Conservation (phyloP, 2,329 filamentous ascomycete species). For the Hypoxylon sp. region DNA sequence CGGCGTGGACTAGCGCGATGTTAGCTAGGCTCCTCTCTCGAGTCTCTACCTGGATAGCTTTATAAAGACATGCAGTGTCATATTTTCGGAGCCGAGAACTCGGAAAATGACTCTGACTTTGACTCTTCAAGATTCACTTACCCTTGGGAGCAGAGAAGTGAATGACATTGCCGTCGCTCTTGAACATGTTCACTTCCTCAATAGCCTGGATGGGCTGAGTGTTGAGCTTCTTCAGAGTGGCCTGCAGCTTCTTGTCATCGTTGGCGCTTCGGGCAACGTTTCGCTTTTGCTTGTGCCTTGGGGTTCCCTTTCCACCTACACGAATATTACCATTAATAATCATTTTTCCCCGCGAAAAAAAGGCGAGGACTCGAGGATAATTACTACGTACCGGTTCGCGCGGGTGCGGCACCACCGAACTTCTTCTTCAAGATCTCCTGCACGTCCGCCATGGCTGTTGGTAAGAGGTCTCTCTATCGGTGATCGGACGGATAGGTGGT, state of each 20-base stretch:
- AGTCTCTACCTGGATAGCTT: background rate
- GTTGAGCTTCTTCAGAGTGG: conserved; percentile 98
- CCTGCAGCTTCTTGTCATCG: conserved; percentile 99
- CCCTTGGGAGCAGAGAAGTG: conserved; percentile 99
- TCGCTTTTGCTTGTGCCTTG: conserved; percentile 98
- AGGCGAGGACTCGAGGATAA: background rate
- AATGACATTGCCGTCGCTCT: conserved; percentile 99
- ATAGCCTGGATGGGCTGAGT: conserved; percentile 99
- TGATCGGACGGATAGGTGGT: conserved; percentile 25
- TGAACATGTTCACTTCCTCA: conserved; percentile 99
- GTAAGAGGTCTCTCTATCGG: conserved; percentile 33
- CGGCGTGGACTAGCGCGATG: conserved; percentile 83
- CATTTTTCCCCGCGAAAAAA: conserved; percentile 13
- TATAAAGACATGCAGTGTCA: background rate
- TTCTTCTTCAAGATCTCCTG: conserved; percentile 61
- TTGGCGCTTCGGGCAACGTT: conserved; percentile 91
- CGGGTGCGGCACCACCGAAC: conserved; percentile 54
- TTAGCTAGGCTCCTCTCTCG: conserved; percentile 1
- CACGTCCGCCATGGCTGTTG: conserved; percentile 58
- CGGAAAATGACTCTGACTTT: conserved; percentile 5
- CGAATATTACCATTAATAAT: conserved; percentile 35
- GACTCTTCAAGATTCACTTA: conserved; percentile 63
- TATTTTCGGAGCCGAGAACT: background rate
- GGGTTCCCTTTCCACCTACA: conserved; percentile 91
- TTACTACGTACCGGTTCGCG: conserved; percentile 54